phyloP scores from a whole-genome alignment of 208 protist species.

The Acanthamoeba lenticulata region DNA sequence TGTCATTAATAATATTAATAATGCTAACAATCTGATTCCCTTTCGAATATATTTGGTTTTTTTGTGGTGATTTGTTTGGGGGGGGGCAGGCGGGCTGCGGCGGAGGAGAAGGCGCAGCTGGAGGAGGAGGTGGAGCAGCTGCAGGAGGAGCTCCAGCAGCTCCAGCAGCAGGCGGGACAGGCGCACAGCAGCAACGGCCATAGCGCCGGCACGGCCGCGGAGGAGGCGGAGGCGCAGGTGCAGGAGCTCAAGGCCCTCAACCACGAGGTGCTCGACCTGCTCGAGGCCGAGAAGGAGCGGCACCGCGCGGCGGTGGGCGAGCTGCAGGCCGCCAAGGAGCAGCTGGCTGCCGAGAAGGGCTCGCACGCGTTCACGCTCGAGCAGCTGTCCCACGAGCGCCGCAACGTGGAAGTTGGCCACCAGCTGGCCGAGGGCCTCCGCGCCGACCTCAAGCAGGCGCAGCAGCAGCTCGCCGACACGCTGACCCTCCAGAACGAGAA shows the following conservation, averaged over 20 bases:
- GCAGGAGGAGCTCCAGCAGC: neutral
- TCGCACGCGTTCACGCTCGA: conserved; percentile 26
- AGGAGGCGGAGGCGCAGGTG: neutral
- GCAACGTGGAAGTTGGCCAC: neutral
- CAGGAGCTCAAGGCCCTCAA: conserved; percentile 31
- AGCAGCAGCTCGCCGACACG: neutral
- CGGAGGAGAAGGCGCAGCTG: neutral
- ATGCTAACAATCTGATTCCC: too few species aligned
- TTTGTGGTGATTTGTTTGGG: neutral
- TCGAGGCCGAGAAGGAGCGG: conserved; percentile 1
- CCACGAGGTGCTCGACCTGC: conserved; percentile 12
- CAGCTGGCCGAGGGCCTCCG: neutral
- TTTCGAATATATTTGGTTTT: too few species aligned
- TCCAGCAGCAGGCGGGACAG: neutral
- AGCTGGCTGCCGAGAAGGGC: conserved; percentile 21
- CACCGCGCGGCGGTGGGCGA: neutral
- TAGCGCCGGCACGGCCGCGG: neutral
- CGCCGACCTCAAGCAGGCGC: neutral
- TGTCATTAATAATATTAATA: too few species aligned
- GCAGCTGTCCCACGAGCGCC: neutral
- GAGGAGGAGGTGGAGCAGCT: neutral
- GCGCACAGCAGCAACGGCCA: neutral
- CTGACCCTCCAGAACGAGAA: conserved; percentile 2
- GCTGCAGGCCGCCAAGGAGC: neutral
- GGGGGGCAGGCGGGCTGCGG: neutral